Evolutionary conservation across 768 basidiomycete species (phyloP).

Genomic region (Omphalotus guepiniiformis): DNA sequence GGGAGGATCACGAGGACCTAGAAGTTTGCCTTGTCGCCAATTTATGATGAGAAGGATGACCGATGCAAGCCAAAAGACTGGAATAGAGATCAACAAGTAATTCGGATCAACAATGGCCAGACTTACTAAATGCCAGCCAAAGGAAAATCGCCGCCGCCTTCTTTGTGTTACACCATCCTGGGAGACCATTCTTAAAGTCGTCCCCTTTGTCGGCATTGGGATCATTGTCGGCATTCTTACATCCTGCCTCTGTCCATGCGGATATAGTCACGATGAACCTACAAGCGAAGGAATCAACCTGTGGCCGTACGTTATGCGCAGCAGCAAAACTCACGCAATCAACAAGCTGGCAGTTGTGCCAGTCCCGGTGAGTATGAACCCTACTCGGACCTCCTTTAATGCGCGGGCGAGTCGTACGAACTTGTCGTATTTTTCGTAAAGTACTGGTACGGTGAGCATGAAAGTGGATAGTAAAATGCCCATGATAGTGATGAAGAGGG

Average conservation of each 20-base stretch:
- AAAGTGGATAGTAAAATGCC: slow-evolving; percentile 72
- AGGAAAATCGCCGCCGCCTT: slow-evolving; percentile 88
- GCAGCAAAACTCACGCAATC: slow-evolving; percentile 57
- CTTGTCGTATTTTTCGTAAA: slow-evolving; percentile 85
- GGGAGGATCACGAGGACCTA: slow-evolving; percentile 63
- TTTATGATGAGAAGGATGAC: slow-evolving; percentile 62
- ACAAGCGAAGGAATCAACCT: slow-evolving; percentile 4
- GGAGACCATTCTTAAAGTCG: slow-evolving; percentile 62
- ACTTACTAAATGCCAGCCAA: slow-evolving; percentile 78
- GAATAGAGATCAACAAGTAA: slow-evolving; percentile 1
- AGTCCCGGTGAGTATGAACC: slow-evolving; percentile 74
- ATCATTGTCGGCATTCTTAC: slow-evolving; percentile 80
- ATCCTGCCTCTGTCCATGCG: slow-evolving; percentile 86
- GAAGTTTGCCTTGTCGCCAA: slow-evolving; percentile 69
- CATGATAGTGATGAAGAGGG: slow-evolving; percentile 71
- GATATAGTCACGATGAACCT: slow-evolving; percentile 77
- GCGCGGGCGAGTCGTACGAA: slow-evolving; percentile 73
- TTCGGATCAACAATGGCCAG: neutral
- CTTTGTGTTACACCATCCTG: slow-evolving; percentile 89
- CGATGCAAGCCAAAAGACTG: slow-evolving; percentile 76
- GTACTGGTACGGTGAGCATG: slow-evolving; percentile 72
- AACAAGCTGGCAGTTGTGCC: slow-evolving; percentile 67
- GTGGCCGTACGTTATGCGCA: too few relatives aligned
- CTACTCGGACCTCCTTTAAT: slow-evolving; percentile 76
- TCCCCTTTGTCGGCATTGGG: slow-evolving; percentile 68